These are phyloP conservation scores for Taphrina flavorubra DNA, from an alignment of 1,139 yeast genomes.

Conservation along the genomic window DNA sequence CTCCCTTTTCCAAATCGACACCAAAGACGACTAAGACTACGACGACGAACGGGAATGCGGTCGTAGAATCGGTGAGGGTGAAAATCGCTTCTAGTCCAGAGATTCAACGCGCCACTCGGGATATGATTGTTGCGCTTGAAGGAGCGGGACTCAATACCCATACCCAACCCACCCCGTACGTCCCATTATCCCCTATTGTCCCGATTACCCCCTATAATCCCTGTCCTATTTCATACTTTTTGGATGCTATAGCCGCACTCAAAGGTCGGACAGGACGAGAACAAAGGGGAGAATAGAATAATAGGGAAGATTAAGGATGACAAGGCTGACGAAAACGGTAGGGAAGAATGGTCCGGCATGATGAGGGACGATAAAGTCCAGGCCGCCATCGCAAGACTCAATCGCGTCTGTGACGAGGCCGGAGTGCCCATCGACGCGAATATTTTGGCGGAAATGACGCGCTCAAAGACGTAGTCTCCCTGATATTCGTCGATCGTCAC, in stretches of 20 bases:
- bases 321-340: not conserved
- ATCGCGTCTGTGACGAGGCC: conserved; percentile 16
- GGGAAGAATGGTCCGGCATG: conserved; percentile 13
- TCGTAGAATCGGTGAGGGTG: not conserved
- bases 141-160: not conserved
- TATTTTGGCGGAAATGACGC: conserved; percentile 8
- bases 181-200: not conserved
- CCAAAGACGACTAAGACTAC: not conserved
- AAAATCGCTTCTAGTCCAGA: not conserved
- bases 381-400: not conserved
- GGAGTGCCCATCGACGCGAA: conserved; percentile 18
- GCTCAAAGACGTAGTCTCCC: not conserved
- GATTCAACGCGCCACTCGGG: not conserved
- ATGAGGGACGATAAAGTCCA: conserved; percentile 4
- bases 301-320: too few relatives aligned
- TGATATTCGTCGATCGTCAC: too few relatives aligned
- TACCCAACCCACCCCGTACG: conserved; percentile 6
- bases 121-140: conserved; percentile 13
- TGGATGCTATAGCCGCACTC: too few relatives aligned
- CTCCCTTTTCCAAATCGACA: not conserved
- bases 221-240: too few relatives aligned
- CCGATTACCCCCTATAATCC: too few relatives aligned
- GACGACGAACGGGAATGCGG: too few relatives aligned
- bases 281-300: too few relatives aligned
- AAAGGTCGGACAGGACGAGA: too few relatives aligned